These are phyloP conservation scores for Fusarium nanum DNA, from an alignment of 2,329 filamentous ascomycete species.

Conservation along the genomic window DNA sequence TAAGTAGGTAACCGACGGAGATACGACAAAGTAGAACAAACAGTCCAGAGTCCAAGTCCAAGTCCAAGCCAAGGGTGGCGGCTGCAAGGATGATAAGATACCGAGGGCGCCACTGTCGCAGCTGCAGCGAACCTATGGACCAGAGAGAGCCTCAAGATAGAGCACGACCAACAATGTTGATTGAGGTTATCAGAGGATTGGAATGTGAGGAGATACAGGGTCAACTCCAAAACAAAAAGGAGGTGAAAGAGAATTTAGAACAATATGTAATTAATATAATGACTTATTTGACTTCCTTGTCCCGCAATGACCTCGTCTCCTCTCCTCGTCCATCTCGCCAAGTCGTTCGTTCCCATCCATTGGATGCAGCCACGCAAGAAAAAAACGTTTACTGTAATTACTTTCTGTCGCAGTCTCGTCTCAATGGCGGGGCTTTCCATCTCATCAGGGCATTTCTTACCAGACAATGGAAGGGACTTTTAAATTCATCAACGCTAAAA, in stretches of 20 bases:
- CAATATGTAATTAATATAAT: background rate
- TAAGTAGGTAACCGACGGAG: conserved; percentile 9
- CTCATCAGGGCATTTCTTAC: conserved; percentile 20
- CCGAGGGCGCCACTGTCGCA: conserved; percentile 34
- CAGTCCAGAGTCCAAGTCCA: conserved; percentile 3
- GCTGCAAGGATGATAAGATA: conserved; percentile 34
- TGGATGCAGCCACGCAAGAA: background rate
- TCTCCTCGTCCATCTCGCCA: conserved; percentile 24
- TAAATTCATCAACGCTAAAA: conserved; percentile 26
- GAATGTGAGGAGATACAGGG: conserved; percentile 37
- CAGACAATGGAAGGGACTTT: conserved; percentile 12
- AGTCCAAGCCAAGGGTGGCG: background rate
- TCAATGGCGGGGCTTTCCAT: conserved; percentile 26
- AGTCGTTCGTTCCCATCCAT: conserved; percentile 24
- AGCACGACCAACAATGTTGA: conserved; percentile 30
- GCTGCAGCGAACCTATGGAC: conserved; percentile 15
- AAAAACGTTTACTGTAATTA: conserved; percentile 2
- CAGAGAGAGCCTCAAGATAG: conserved; percentile 28
- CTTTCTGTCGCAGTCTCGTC: conserved; percentile 8
- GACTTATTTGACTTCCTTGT: conserved; percentile 35
- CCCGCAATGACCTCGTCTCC: conserved; percentile 30
- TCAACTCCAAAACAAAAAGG: conserved; percentile 20
- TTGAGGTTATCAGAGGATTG: conserved; percentile 26
- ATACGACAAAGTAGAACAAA: background rate
- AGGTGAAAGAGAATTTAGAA: conserved; percentile 18